Evolutionary conservation across 371 early-diverging fungal genomes (phyloP), one percentile per base, ranked within the genome.

Genomic region (Cokeromyces recurvatus): DNA sequence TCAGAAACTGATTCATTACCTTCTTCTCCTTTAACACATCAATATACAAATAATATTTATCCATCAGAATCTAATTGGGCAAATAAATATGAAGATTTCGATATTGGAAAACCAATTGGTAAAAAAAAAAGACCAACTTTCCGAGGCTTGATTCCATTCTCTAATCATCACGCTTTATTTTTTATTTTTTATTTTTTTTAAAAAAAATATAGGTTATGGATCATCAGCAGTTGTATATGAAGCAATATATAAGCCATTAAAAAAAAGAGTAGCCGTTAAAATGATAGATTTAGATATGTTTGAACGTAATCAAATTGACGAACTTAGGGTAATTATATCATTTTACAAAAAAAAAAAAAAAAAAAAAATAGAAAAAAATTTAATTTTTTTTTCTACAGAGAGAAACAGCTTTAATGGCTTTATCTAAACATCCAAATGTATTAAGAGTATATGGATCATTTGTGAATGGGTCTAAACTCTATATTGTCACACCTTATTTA

Each of bases 291-390:
- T 94, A 57, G 94, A 94, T 62, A 78, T 83, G 82, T 94, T 94
- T 79, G 93, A 92, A 57, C 78, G 93, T 15, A 89, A 91, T 64
- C 94, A 94, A 64, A 94, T 94, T 38, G 94, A 92, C 56, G 92
- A 92, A 62, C 79, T 94, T 39, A 58, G 94, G 62, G 86, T 89
- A 77, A 48, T 27, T 22, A 7, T 21, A 16, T 41, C 15, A 23
- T 34, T 41, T 27, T 27, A 27, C 11, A 27, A n/a, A n/a, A 29
- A 29, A 11, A 29, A 29, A 29, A 29, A 29, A 29, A 5, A 8
- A 29, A 5, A 29, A 29, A 8, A 29, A 29, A 29, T 29, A 8
- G 29, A 29, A 29, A 11, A 29, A 29, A 29, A 11, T 29, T 8
- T 5, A 29, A 5, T 14, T 37, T 31, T 41, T 29, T 10, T 25